Evolutionary conservation across 495 filamentous ascomycete species (phyloP).

Genomic region (Lophiotrema nucula): DNA sequence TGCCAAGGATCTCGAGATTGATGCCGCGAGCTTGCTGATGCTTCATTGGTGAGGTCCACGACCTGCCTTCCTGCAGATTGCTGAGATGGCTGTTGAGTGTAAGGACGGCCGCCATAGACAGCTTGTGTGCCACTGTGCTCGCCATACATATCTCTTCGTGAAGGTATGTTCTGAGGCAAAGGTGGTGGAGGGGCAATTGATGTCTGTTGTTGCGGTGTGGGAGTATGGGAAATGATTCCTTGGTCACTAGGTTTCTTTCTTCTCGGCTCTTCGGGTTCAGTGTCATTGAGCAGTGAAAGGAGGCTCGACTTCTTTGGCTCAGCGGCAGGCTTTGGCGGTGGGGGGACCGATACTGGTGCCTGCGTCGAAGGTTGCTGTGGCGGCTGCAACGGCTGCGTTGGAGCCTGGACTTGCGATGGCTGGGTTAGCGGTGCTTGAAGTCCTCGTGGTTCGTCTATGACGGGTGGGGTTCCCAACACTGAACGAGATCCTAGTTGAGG

Average conservation of each 20-base stretch:
- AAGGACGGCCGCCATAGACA: slow-evolving; percentile 10
- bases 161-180: slow-evolving; percentile 6
- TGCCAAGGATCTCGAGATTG: slow-evolving; percentile 15
- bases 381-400: background rate
- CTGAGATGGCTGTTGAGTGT: slow-evolving; percentile 10
- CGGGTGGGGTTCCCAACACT: slow-evolving; percentile 13
- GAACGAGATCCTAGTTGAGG: slow-evolving; percentile 6
- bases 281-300: slow-evolving; percentile 27
- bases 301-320: slow-evolving; percentile 34
- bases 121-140: slow-evolving; percentile 8
- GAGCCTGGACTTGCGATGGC: background rate
- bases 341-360: background rate
- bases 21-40: background rate
- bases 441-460: slow-evolving; percentile 30
- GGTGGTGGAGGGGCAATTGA: slow-evolving; percentile 28
- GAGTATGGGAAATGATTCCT: slow-evolving; percentile 23
- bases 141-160: slow-evolving; percentile 19
- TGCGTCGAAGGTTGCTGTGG: slow-evolving; percentile 7
- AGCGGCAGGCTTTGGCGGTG: slow-evolving; percentile 22
- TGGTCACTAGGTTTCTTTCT: slow-evolving; percentile 30
- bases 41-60: slow-evolving; percentile 26
- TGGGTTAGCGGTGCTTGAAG: slow-evolving; percentile 18
- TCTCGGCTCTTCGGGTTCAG: slow-evolving; percentile 33
- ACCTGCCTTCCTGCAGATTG: slow-evolving; percentile 8
- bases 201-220: slow-evolving; percentile 30